Base-by-base conservation (phyloP, 208 protist species). In the Trypanosoma congolense region DNA sequence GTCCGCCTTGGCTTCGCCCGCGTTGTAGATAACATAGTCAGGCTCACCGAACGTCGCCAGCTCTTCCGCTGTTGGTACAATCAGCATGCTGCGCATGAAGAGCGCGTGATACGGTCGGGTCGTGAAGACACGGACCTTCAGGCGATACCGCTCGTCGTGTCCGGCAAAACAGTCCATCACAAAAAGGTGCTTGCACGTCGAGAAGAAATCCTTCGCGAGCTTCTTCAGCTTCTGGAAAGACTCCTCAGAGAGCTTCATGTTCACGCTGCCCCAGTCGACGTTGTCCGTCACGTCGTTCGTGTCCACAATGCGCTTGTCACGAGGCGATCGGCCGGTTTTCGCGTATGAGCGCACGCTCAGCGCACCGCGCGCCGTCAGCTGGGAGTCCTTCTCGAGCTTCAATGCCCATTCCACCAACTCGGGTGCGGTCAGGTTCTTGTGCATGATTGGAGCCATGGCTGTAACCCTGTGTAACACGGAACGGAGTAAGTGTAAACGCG, bases 71-170 rank as follows among this genome's bases (percentile, higher is more conserved):
- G 86, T 96, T 33, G 96, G 92, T 28, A 83, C 75, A 67, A 98
- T 97, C 35, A 98, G 74, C 96, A 98, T 98, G 78, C 97, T 93
- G 51, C 73, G 67, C 85, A 98, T 97, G 70, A 98, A 98, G n/a
- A 98, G 79, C 14, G 95, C 95, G 66, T 98, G 96, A 69, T 98
- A 98, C 16, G 96, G 92, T 4, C 87, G 69, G 10, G 78, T 81
- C 57, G 80, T 94, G 67, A 96, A 75, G 49, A 97, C 79, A 56
- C 94, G 87, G 54, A 96, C 88, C 70, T 98, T 98, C 41, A 97
- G 76, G 36, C 90, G 70, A 65, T 97, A 94, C 22, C 86, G 73
- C 60, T 80, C 62, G 66, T 98, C 94, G 75, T 88, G 90, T 22
- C 93, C 93, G 10, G 92, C 95, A 58, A 81, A 98, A 43, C 75